Evolutionary conservation across 768 basidiomycete genomes (phyloP).

Genomic region (Candolleomyces efflorescens): DNA sequence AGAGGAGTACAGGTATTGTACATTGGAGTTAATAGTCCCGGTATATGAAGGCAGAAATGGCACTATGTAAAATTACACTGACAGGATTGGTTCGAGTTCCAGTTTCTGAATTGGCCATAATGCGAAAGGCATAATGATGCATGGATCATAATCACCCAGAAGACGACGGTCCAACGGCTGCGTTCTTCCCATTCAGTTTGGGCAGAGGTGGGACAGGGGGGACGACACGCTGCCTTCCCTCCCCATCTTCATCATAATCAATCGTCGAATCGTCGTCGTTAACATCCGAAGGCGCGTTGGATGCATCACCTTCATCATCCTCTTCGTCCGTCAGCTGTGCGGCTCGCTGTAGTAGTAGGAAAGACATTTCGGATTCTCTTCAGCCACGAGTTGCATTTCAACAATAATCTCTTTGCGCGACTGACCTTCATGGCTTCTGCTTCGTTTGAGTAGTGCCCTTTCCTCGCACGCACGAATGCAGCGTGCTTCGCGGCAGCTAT

Average conservation of each 20-base stretch:
- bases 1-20: too few species aligned
- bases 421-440: conserved; percentile 89
- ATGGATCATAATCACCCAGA: not conserved
- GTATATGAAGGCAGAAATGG: too few species aligned
- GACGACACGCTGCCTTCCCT: not conserved
- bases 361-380: conserved; percentile 2
- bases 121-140: too few species aligned
- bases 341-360: conserved; percentile 46
- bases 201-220: conserved; percentile 6
- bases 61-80: too few species aligned
- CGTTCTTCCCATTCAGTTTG: conserved; percentile 3
- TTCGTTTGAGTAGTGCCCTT: conserved; percentile 86
- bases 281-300: not conserved
- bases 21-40: too few species aligned
- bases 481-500: conserved; percentile 79
- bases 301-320: not conserved
- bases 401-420: not conserved
- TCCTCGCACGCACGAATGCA: conserved; percentile 74
- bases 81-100: too few species aligned
- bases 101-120: too few species aligned
- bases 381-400: not conserved
- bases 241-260: not conserved
- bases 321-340: conserved; percentile 36
- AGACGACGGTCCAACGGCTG: not conserved
- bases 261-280: not conserved